These are phyloP conservation scores for Dendrostoma leiphaemia DNA, from an alignment of 2,329 filamentous ascomycete species.

Conservation along the genomic window DNA sequence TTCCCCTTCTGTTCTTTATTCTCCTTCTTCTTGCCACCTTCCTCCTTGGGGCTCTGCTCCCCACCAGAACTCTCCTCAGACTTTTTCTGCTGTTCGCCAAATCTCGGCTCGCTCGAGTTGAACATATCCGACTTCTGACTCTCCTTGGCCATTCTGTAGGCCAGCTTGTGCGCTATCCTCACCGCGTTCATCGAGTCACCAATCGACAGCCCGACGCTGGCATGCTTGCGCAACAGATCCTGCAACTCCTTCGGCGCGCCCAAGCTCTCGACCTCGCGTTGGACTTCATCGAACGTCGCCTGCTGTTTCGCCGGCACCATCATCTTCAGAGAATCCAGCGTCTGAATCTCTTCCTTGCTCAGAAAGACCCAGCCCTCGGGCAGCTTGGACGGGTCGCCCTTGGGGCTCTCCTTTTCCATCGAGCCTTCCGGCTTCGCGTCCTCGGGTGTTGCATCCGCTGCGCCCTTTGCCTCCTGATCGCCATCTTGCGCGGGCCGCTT, in stretches of 20 bases:
- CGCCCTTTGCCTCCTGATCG: neutral
- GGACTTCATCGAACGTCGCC: constrained; percentile 55
- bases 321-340: constrained; percentile 59
- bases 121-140: constrained; percentile 20
- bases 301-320: constrained; percentile 62
- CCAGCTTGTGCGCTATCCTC: constrained; percentile 53
- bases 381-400: constrained; percentile 23
- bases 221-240: constrained; percentile 54
- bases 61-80: constrained; percentile 19
- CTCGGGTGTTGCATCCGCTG: neutral
- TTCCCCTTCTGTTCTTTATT: constrained; percentile 33
- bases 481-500: neutral
- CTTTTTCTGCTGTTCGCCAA: constrained; percentile 25
- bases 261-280: constrained; percentile 62
- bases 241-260: constrained; percentile 70
- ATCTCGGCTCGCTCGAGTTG: constrained; percentile 24
- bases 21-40: constrained; percentile 36
- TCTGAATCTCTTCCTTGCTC: constrained; percentile 44
- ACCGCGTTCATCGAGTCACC: constrained; percentile 58
- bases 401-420: neutral
- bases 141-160: constrained; percentile 36
- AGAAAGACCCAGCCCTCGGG: constrained; percentile 48
- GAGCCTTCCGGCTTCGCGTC: neutral
- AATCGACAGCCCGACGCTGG: constrained; percentile 46
- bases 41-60: constrained; percentile 10